Evolutionary conservation across 1,284 basidiomycete species (phyloP), one percentile per base, ranked within the genome.

Genomic region (Meira nashicola): DNA sequence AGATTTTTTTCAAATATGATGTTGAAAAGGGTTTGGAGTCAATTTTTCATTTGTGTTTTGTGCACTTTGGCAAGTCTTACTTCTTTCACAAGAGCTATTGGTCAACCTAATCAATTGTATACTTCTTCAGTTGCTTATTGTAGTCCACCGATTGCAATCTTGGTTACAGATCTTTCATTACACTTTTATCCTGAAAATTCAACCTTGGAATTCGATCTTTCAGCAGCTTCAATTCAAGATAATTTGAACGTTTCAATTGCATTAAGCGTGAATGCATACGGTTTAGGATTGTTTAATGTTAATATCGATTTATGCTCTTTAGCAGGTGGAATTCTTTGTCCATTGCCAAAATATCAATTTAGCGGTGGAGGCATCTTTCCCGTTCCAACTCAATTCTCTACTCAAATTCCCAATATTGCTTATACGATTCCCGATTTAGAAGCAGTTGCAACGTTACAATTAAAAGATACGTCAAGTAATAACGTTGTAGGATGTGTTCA

Each of bases 351-450:
- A 37, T 77, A 77, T 54, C 71, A 76, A 47, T 78, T 78, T 55
- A 61, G 65, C n/a, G 60, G 60, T 39, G 50, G 85, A 11, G 89
- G 90, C 66, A 84, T 87, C 4, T 82, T 92, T 60, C 82, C 85
- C 1, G 82, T 96, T 1, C 89, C 90, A 0, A 75, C 71, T n/a
- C 64, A 70, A 10, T 78, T 79, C 55, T 76, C 81, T 17, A 78
- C 80, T 43, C 79, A 82, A 57, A 83, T 97, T 14, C 92, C 93
- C 0, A 76, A 77, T 14, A 89, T 95, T 61, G 92, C 89, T 0
- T 98, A 87, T 79, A 82, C 82, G 21, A 88, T 98, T 23, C 94
- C 94, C 9, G 89, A 97, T 78, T 83, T 97, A 14, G 92, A 97
- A 78, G 92, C 89, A 0, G 91, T 87, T 66, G 92, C 86, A 0